These are phyloP conservation scores for Artemisia princeps DNA, from an alignment of 140 eudicot species.

Conservation along the genomic window DNA sequence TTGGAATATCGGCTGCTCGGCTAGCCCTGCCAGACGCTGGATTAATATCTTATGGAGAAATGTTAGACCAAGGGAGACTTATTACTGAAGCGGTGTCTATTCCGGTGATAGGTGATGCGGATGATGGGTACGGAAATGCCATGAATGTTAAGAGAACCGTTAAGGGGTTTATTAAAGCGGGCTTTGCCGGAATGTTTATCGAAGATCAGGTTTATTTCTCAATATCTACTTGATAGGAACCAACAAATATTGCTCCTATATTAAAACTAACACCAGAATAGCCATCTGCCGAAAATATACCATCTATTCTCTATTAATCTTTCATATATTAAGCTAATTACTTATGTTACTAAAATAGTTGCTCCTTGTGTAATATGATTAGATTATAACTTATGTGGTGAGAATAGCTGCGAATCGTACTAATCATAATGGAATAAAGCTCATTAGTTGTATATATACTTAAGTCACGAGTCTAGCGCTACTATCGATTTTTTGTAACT, in stretches of 20 bases:
- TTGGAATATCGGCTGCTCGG: constrained; percentile 85
- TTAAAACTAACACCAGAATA: not conserved
- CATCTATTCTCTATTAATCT: not conserved
- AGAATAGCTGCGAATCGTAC: not conserved
- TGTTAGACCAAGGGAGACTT: constrained; percentile 79
- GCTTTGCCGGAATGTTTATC: constrained; percentile 84
- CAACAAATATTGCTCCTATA: not conserved
- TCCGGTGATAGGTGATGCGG: constrained; percentile 90
- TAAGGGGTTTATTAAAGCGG: constrained; percentile 78
- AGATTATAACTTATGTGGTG: not conserved
- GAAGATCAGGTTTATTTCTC: constrained; percentile 78
- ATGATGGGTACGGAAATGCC: constrained; percentile 90
- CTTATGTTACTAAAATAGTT: not conserved
- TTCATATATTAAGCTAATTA: not conserved
- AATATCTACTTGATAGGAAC: not conserved
- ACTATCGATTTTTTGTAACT: too few species aligned
- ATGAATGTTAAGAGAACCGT: constrained; percentile 92
- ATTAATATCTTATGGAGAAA: constrained; percentile 84
- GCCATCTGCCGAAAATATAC: not conserved
- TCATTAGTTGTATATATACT: too few species aligned
- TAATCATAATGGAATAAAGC: too few species aligned
- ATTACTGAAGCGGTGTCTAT: constrained; percentile 76
- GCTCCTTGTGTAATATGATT: not conserved
- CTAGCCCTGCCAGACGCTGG: constrained; percentile 87
- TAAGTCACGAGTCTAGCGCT: too few species aligned